A percentile compares a stretch with the other conserved stretches of the same genome.
These are phyloP conservation scores for Ogataea parapolymorpha DNA, from an alignment of 805 yeast genomes.

Conservation along the genomic window DNA sequence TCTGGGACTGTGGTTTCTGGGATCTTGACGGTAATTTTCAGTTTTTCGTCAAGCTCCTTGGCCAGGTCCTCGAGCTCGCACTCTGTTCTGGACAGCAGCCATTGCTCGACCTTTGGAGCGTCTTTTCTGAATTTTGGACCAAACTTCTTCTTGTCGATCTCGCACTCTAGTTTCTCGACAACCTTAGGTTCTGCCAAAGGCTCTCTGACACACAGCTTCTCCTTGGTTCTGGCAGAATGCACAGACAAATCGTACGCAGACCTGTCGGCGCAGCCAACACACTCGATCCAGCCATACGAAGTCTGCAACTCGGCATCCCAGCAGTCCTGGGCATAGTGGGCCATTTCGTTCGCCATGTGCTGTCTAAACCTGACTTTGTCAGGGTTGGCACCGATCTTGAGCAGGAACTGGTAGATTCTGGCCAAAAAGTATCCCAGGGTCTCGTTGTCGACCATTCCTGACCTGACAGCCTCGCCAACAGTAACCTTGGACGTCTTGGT, in stretches of 20 bases:
- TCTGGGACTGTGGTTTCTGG: conserved; percentile 56
- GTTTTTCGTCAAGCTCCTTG: conserved; percentile 57
- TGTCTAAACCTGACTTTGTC: conserved; percentile 91
- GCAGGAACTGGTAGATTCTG: conserved; percentile 81
- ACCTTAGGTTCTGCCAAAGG: conserved; percentile 78
- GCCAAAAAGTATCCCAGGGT: conserved; percentile 97
- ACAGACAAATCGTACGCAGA: conserved; percentile 96
- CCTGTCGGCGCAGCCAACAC: conserved; percentile 99
- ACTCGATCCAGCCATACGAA: conserved; percentile 98
- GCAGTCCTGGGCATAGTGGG: conserved; percentile 98
- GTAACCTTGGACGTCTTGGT: conserved; percentile 62
- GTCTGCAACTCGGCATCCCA: conserved; percentile 98
- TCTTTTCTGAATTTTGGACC: conserved; percentile 98
- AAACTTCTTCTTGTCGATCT: conserved; percentile 88
- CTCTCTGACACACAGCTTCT: conserved; percentile 92
- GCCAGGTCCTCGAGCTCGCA: conserved; percentile 78
- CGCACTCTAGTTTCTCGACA: conserved; percentile 81
- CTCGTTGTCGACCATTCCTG: conserved; percentile 91
- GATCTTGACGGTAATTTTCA: conserved; percentile 63
- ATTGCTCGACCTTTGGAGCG: conserved; percentile 86
- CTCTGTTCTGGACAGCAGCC: conserved; percentile 73
- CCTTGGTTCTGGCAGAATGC: conserved; percentile 92
- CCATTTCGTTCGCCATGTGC: conserved; percentile 99
- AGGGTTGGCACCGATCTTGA: conserved; percentile 87
- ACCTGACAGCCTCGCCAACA: conserved; percentile 85